These are phyloP conservation scores for Camellia granthamiana DNA, from an alignment of 148 eudicot genomes.

Conservation along the genomic window DNA sequence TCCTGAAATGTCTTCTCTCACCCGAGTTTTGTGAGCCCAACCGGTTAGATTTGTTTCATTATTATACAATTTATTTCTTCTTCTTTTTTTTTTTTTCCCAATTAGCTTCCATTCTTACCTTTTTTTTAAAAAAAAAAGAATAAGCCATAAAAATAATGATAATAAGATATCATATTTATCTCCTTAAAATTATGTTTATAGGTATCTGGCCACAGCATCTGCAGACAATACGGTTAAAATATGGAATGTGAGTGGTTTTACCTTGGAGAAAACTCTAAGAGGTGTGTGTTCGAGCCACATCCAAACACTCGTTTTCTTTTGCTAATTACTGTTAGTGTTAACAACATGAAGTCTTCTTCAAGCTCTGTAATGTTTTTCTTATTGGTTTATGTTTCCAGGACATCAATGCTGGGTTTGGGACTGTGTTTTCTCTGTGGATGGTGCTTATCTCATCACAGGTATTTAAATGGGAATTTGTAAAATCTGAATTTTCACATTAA, in stretches of 20 bases:
- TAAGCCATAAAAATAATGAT: background rate
- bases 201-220: conserved; percentile 97
- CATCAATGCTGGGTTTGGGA: conserved; percentile 99
- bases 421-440: conserved; percentile 96
- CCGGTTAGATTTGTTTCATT: conserved; percentile 36
- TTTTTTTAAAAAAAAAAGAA: background rate
- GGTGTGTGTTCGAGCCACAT: conserved; percentile 7
- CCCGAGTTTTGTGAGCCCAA: conserved; percentile 83
- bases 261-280: conserved; percentile 72
- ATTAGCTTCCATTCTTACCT: background rate
- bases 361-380: background rate
- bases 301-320: background rate
- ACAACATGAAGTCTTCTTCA: conserved; percentile 3
- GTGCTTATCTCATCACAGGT: conserved; percentile 90
- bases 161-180: background rate
- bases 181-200: conserved; percentile 25
- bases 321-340: background rate
- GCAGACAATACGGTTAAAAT: conserved; percentile 90
- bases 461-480: too few relatives aligned
- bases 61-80: background rate
- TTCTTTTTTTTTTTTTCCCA: background rate
- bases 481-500: too few relatives aligned
- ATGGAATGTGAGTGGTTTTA: conserved; percentile 87
- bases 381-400: conserved; percentile 44
- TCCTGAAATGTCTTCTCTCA: conserved; percentile 92